Evolutionary conservation across 2,329 filamentous ascomycete genomes (phyloP).

Genomic region (Neurospora sp.): DNA sequence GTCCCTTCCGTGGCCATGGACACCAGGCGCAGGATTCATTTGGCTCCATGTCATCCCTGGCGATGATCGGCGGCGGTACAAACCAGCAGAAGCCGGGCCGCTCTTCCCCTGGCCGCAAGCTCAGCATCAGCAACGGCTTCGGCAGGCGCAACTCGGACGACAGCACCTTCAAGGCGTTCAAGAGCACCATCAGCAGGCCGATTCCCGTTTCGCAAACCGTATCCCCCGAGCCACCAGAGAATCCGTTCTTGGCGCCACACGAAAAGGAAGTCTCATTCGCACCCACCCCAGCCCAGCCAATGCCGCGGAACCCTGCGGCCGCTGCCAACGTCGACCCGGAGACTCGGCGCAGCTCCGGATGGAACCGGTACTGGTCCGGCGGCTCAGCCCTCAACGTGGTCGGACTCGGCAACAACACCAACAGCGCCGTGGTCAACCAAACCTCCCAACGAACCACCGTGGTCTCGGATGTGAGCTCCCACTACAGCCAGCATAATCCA

Average conservation of each 20-base stretch:
- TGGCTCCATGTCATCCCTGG: conserved; percentile 52
- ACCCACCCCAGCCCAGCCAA: conserved; percentile 20
- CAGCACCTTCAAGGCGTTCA: conserved; percentile 52
- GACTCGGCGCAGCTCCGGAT: conserved; percentile 56
- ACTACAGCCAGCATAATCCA: conserved; percentile 32
- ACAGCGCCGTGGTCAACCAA: conserved; percentile 4
- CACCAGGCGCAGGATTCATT: conserved; percentile 44
- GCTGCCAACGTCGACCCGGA: conserved; percentile 27
- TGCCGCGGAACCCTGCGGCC: conserved; percentile 25
- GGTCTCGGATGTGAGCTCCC: conserved; percentile 45
- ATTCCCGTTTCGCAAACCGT: conserved; percentile 30
- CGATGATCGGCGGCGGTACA: conserved; percentile 55
- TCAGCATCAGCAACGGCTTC: conserved; percentile 51
- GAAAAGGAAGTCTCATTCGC: conserved; percentile 32
- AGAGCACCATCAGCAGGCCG: conserved; percentile 52
- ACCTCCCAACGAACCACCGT: conserved; percentile 38
- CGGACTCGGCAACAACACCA: conserved; percentile 37
- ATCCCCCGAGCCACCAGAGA: conserved; percentile 5
- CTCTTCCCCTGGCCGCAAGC: conserved; percentile 14
- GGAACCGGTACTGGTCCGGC: conserved; percentile 70
- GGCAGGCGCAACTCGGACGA: conserved; percentile 40
- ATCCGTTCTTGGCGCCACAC: conserved; percentile 24
- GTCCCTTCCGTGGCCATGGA: conserved; percentile 41
- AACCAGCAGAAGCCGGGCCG: conserved; percentile 36
- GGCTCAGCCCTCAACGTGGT: conserved; percentile 59